A percentile compares a stretch with the other conserved stretches of the same genome.
These are phyloP conservation scores for Leccinum holopus DNA, from an alignment of 1,284 basidiomycete genomes.

Conservation along the genomic window DNA sequence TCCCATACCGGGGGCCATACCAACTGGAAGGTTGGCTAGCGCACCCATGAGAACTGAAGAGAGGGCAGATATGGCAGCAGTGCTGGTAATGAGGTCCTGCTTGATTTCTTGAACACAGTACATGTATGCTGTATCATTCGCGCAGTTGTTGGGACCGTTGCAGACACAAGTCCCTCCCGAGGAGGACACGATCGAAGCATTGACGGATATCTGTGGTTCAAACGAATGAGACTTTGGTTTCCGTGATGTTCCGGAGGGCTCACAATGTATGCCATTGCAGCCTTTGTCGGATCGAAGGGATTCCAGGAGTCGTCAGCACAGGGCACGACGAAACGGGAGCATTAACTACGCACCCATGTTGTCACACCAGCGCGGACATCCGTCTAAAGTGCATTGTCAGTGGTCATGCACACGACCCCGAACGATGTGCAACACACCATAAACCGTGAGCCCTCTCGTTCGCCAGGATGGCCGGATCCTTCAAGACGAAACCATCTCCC, in stretches of 20 bases:
- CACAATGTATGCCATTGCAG: constrained; percentile 70
- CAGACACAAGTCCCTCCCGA: constrained; percentile 85
- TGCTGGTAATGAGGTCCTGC: constrained; percentile 74
- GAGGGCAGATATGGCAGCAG: constrained; percentile 76
- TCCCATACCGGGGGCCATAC: constrained; percentile 77
- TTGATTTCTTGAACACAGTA: constrained; percentile 65
- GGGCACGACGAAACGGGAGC: background rate
- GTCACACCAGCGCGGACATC: constrained; percentile 81
- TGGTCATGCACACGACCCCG: background rate
- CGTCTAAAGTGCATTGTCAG: constrained; percentile 44
- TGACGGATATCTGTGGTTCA: constrained; percentile 70
- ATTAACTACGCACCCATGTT: constrained; percentile 63
- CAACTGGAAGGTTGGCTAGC: constrained; percentile 83
- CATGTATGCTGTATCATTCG: constrained; percentile 60
- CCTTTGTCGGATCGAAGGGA: constrained; percentile 35
- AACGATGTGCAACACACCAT: constrained; percentile 44
- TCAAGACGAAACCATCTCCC: constrained; percentile 86
- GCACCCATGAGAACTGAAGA: constrained; percentile 81
- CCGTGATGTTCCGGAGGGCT: constrained; percentile 17
- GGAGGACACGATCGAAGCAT: constrained; percentile 73
- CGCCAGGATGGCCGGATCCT: constrained; percentile 74
- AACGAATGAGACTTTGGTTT: background rate
- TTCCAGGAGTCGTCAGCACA: constrained; percentile 8
- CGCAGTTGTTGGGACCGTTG: constrained; percentile 44
- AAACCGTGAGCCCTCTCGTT: constrained; percentile 76